phyloP scores from a whole-genome alignment of 2,329 filamentous ascomycete species.

The Xylariaceae sp. region DNA sequence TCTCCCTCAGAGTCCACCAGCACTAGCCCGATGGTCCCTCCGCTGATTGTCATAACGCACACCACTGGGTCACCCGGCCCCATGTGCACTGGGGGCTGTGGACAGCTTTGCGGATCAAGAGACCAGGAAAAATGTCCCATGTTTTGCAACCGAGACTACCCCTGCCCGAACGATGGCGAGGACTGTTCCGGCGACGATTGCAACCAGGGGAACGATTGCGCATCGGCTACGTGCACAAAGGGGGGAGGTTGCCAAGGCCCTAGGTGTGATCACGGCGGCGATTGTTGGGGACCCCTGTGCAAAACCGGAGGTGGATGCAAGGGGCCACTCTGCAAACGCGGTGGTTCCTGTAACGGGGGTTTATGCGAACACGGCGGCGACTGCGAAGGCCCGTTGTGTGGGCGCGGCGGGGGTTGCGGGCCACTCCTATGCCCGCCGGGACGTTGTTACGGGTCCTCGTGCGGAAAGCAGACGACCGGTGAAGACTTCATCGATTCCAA shows the following conservation, averaged over 20 bases:
- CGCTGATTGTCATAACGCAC: neutral
- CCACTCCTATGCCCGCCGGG: neutral
- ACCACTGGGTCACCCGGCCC: too few relatives aligned
- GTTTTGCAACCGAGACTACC: neutral
- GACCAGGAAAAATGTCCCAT: neutral
- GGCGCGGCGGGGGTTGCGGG: neutral
- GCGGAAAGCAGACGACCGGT: neutral
- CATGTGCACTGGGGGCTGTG: neutral
- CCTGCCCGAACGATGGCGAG: neutral
- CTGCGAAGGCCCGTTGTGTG: neutral
- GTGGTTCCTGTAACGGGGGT: neutral
- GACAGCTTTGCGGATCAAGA: neutral
- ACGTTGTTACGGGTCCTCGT: neutral
- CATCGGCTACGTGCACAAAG: neutral
- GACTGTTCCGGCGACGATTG: neutral
- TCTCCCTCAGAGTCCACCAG: neutral
- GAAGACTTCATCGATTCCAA: neutral
- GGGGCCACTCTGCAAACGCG: neutral
- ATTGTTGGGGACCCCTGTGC: neutral
- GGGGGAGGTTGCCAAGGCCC: neutral
- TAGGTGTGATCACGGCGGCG: neutral
- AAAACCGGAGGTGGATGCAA: neutral
- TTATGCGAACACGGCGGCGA: neutral
- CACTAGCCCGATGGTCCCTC: neutral
- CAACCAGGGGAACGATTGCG: neutral